A percentile compares a stretch with the other conserved stretches of the same genome.
Conservation (phyloP, 306 rosid genomes). For the Dalbergia cultrata region DNA sequence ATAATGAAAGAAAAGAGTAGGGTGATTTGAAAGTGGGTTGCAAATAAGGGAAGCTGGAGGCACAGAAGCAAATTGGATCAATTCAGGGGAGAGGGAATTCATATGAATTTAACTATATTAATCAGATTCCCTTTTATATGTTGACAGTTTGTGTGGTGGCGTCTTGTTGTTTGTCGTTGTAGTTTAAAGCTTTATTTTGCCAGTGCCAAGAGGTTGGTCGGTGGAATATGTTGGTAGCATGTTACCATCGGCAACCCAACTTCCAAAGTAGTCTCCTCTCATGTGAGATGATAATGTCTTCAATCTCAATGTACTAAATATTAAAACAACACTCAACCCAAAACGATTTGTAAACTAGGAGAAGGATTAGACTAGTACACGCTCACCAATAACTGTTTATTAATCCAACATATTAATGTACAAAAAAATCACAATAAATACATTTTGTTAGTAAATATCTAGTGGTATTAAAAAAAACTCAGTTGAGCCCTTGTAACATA, state of each 20-base stretch:
- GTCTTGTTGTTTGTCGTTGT: constrained; percentile 22
- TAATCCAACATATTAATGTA: background rate
- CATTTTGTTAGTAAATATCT: too few relatives aligned
- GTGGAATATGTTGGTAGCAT: constrained; percentile 37
- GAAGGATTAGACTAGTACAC: background rate
- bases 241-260: constrained; percentile 26
- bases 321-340: constrained; percentile 15
- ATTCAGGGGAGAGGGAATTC: constrained; percentile 16
- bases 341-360: background rate
- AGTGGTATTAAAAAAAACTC: too few relatives aligned
- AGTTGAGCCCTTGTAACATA: too few relatives aligned
- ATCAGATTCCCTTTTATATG: background rate
- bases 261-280: constrained; percentile 39
- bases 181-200: constrained; percentile 8
- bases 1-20: background rate
- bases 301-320: constrained; percentile 43
- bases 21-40: background rate
- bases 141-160: constrained; percentile 32
- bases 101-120: background rate
- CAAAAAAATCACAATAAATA: too few relatives aligned
- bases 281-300: constrained; percentile 39
- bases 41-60: background rate
- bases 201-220: constrained; percentile 20
- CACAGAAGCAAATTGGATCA: constrained; percentile 12
- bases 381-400: background rate